phyloP scores from a whole-genome alignment of 495 filamentous ascomycete genomes.

The Penicillium argentinense region DNA sequence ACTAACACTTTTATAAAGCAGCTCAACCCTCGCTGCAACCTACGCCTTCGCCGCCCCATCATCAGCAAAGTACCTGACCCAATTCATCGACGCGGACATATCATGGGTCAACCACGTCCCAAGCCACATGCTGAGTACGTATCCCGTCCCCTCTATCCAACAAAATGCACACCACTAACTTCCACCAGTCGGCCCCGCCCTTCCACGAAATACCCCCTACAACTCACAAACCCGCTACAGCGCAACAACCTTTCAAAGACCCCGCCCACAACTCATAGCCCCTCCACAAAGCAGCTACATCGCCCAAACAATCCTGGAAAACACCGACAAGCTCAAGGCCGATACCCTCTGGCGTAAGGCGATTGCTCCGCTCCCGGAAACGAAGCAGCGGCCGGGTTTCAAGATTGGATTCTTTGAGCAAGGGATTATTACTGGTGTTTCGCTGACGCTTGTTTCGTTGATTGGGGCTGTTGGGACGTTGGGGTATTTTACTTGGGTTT shows the following conservation, averaged over 20 bases:
- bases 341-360: slow-evolving; percentile 26
- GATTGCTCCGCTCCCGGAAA: slow-evolving; percentile 35
- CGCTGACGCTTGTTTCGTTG: slow-evolving; percentile 27
- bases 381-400: slow-evolving; percentile 34
- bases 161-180: background rate
- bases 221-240: slow-evolving; percentile 36
- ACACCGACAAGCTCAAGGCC: slow-evolving; percentile 11
- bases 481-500: slow-evolving; percentile 30
- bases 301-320: slow-evolving; percentile 17
- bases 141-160: background rate
- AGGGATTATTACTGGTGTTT: slow-evolving; percentile 44
- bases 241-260: slow-evolving; percentile 35
- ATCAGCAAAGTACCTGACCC: slow-evolving; percentile 52
- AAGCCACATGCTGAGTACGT: slow-evolving; percentile 38
- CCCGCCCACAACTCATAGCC: slow-evolving; percentile 40
- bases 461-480: slow-evolving; percentile 24
- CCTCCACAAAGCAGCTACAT: slow-evolving; percentile 7
- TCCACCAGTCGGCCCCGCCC: slow-evolving; percentile 37
- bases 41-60: slow-evolving; percentile 50
- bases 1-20: slow-evolving; percentile 16
- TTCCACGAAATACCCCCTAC: slow-evolving; percentile 29
- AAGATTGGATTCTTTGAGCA: slow-evolving; percentile 54
- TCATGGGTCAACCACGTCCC: slow-evolving; percentile 55
- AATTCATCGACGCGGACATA: slow-evolving; percentile 46
- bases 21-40: slow-evolving; percentile 38